Evolutionary conservation across 148 eudicot genomes (phyloP), one percentile per base, ranked within the genome.

Genomic region (Diospyros lotus): DNA sequence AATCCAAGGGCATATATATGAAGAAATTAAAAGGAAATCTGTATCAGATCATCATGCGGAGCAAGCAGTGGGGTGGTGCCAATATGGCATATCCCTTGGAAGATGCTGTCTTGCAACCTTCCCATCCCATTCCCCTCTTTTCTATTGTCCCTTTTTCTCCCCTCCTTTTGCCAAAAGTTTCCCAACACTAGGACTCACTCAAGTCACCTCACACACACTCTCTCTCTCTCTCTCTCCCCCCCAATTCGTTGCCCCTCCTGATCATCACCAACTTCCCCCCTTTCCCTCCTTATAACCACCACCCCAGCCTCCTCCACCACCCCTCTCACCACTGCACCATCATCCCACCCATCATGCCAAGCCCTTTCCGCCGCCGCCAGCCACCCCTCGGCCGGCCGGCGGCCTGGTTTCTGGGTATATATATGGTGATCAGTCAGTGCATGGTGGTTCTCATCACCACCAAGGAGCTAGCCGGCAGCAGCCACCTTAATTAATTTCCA

Each of bases 41-140:
- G 28, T 28, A 28, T 28, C 28, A 28, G 28, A 28, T 28, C 28
- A 28, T 28, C 28, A 28, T 28, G 28, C 28, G 28, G 28, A 28
- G 28, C 28, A 28, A 28, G 28, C 28, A 28, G 28, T 28, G 28
- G 28, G 28, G 28, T 28, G 28, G 28, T 28, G 28, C 28, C 28
- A 28, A 28, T 28, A 73, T 71, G 77, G 83, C 65, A 81, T 81
- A 81, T 81, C 70, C 83, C 51, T 43, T 62, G 75, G 77, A 77
- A 81, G 80, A 81, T 81, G 77, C 83, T 73, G 42, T 61, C 51
- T 73, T 53, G 38, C 53, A 66, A 44, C 18, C 75, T 60, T 51
- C 40, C 72, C 64, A 54, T 44, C 44, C 15, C 28, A 28, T 61
- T 71, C 61, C 12, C 71, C 10, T 44, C 53, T 67, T 28, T 69